phyloP scores from a whole-genome alignment of 805 yeast species.

The Trichomonascus vanleenenianus region DNA sequence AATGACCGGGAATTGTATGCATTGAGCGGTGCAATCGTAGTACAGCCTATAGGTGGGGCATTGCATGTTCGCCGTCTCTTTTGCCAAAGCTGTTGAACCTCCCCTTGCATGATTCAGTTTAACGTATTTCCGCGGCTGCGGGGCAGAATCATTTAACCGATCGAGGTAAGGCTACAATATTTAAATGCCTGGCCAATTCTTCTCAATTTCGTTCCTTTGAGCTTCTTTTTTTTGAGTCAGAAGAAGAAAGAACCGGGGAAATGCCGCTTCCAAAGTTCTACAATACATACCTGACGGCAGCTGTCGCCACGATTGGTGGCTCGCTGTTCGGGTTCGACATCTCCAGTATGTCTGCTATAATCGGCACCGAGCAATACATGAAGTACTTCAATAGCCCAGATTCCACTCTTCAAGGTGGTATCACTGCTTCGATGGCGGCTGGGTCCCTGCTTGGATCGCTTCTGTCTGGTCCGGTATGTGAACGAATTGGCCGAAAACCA shows the following conservation, averaged over 20 bases:
- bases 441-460: conserved; percentile 71
- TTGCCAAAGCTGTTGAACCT: no score
- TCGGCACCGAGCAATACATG: conserved; percentile 43
- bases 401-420: conserved; percentile 57
- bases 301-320: conserved; percentile 58
- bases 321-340: conserved; percentile 73
- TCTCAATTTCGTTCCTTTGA: no score
- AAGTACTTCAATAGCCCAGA: conserved; percentile 46
- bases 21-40: no score
- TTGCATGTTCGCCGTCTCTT: no score
- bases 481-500: conserved; percentile 49
- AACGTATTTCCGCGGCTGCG: no score
- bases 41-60: no score
- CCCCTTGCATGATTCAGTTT: no score
- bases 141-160: no score
- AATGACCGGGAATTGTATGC: no score
- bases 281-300: conserved; percentile 51
- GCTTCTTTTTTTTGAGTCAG: no score
- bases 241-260: background rate
- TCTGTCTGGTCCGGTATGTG: conserved; percentile 42
- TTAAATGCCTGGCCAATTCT: no score
- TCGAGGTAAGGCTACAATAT: no score
- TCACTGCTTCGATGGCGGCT: conserved; percentile 68
- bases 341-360: conserved; percentile 67
- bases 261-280: conserved; percentile 23